These are phyloP conservation scores for Ambrosiella cleistominuta DNA, from an alignment of 2,329 filamentous ascomycete genomes.

Conservation along the genomic window DNA sequence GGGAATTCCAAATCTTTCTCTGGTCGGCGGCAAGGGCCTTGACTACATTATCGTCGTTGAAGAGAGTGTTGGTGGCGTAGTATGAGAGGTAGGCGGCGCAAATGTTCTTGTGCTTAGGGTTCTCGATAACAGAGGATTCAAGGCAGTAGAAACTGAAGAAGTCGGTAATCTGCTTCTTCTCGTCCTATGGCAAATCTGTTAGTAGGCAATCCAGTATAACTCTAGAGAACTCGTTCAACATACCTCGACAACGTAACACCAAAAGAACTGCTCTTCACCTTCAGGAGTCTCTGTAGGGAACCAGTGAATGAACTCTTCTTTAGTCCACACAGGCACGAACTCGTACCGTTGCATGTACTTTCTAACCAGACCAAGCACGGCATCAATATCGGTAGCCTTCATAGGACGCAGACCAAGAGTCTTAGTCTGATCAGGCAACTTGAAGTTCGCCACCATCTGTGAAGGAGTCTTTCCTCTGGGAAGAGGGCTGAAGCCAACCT, in stretches of 20 bases:
- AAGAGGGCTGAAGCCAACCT: slow-evolving; percentile 82
- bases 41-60: too few relatives aligned
- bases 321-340: slow-evolving; percentile 64
- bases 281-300: slow-evolving; percentile 47
- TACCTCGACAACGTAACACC: slow-evolving; percentile 80
- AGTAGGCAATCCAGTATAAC: background rate
- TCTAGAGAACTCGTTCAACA: slow-evolving; percentile 12
- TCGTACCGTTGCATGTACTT: slow-evolving; percentile 68
- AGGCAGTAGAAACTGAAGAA: slow-evolving; percentile 96
- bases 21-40: too few relatives aligned
- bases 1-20: too few relatives aligned
- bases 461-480: slow-evolving; percentile 68
- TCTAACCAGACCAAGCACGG: slow-evolving; percentile 55
- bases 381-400: slow-evolving; percentile 59
- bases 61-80: slow-evolving; percentile 59
- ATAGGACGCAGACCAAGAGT: slow-evolving; percentile 65
- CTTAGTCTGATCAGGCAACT: slow-evolving; percentile 55
- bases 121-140: slow-evolving; percentile 78
- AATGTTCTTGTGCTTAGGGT: slow-evolving; percentile 59
- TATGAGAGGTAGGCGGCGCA: slow-evolving; percentile 94
- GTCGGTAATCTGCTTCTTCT: slow-evolving; percentile 72
- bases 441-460: slow-evolving; percentile 73
- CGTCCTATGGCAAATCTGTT: slow-evolving; percentile 23
- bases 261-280: slow-evolving; percentile 65
- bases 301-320: slow-evolving; percentile 77